Base-by-base conservation (phyloP, 1,139 yeast species). In the Debaryomyces psychrophilus region DNA sequence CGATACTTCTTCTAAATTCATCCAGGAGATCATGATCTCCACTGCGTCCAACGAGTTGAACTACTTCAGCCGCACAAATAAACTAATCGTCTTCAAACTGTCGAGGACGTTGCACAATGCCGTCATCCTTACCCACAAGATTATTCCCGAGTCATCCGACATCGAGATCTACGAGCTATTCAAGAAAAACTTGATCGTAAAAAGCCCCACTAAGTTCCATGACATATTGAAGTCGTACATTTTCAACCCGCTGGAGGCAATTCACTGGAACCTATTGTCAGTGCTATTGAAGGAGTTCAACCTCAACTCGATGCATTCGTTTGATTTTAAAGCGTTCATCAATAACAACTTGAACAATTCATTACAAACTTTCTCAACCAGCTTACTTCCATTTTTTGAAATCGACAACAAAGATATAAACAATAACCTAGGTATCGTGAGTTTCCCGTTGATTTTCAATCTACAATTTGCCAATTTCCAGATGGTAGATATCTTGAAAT, bases 61-160 rank as follows among this genome's bases (percentile, higher is more conserved):
- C 50, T 58, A 67, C 48, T 59, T 62, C 37, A 63, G 61, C 41
- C 59, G 60, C 44, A 65, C 62, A 41, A 68, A 68, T 36, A 59
- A 60, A 38, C 55, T 70, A 44, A 52, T 61, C 37, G 65, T 71
- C 9, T 73, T 64, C 53, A 69, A 69, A 31, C 68, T 68, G 55
- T 70, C 68, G 44, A 73, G 73, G 50, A 64, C 67, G 29, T 61
- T 77, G 31, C 82, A 77, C 51, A 77, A 77, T 53, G 69, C 81
- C 1, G 69, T 77, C 31, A 76, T 77, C 26, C 59, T 76, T 37
- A 67, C 76, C 25, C 76, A 76, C 51, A 73, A 73, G 54, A 68
- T 75, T 14, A 65, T 76, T 37, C 70, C 69, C 41, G 51, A 59
- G 43, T 38, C 47, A 9, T 45, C 43, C 33, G 47, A 47, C 14